Evolutionary conservation across 169 alveolate genomes (phyloP).

Genomic region (Cystoisospora suis): DNA sequence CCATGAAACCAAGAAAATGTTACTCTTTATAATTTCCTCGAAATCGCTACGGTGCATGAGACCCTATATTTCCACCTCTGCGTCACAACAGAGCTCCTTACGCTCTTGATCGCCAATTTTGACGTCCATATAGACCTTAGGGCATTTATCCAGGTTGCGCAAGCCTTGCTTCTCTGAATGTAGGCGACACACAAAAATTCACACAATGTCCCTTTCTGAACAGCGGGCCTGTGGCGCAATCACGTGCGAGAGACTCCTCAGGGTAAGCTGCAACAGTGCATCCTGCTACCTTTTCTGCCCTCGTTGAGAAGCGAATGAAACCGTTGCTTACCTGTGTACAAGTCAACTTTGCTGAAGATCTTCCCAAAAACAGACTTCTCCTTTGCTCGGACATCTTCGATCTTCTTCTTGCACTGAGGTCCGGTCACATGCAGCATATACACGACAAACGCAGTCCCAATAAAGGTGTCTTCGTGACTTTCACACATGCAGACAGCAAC

Average conservation of each 20-base stretch:
- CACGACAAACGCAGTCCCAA: too few species aligned
- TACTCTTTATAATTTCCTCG: too few species aligned
- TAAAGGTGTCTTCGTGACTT: background rate
- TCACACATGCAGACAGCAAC: background rate
- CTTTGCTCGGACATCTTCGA: constrained; percentile 33
- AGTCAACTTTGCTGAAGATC: constrained; percentile 23
- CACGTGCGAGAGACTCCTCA: too few species aligned
- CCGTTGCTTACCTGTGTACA: constrained; percentile 19
- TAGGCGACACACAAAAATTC: too few species aligned
- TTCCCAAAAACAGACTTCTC: constrained; percentile 31
- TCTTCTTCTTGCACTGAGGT: constrained; percentile 48
- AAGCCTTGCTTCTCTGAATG: constrained; percentile 43
- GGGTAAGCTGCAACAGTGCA: too few species aligned
- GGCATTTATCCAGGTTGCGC: constrained; percentile 33
- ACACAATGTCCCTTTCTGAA: too few species aligned
- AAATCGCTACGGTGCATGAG: too few species aligned
- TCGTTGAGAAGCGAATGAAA: too few species aligned
- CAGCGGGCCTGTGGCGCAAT: too few species aligned
- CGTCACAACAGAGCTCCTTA: background rate
- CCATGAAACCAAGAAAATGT: too few species aligned
- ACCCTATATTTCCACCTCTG: too few species aligned
- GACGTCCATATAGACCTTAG: constrained; percentile 46
- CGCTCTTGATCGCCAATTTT: constrained; percentile 26
- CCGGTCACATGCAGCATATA: background rate
- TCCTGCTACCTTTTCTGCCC: too few species aligned